These are phyloP conservation scores for Candida ortonii DNA, from an alignment of 805 yeast genomes.

Conservation along the genomic window DNA sequence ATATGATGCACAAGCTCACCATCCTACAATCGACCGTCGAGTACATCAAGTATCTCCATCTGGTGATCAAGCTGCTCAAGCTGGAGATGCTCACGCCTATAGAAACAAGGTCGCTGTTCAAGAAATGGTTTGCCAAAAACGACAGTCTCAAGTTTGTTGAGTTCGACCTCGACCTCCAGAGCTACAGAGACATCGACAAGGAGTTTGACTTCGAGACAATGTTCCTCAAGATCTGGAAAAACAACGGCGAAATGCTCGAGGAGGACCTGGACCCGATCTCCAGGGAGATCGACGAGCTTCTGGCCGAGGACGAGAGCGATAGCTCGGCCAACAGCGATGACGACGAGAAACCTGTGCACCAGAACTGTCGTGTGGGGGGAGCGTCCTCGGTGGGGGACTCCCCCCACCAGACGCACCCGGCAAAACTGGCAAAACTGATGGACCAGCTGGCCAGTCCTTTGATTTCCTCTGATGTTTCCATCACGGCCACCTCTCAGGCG, in stretches of 20 bases:
- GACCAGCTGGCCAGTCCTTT: slow-evolving; percentile 23
- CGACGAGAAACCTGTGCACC: slow-evolving; percentile 6
- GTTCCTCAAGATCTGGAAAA: slow-evolving; percentile 29
- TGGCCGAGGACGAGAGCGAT: slow-evolving; percentile 3
- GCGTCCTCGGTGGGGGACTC: too few species aligned
- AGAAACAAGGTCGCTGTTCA: slow-evolving; percentile 22
- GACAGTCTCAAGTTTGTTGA: slow-evolving; percentile 46
- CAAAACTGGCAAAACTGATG: slow-evolving; percentile 3
- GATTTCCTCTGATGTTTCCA: slow-evolving; percentile 16
- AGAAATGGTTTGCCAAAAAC: slow-evolving; percentile 33
- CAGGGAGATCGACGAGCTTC: slow-evolving; percentile 18
- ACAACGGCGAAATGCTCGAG: slow-evolving; percentile 25
- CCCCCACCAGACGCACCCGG: slow-evolving; percentile 1
- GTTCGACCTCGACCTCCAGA: slow-evolving; percentile 56
- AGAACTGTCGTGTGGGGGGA: too few species aligned
- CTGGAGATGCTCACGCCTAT: slow-evolving; percentile 36
- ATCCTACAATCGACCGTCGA: slow-evolving; percentile 81
- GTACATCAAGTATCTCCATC: slow-evolving; percentile 68
- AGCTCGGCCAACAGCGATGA: slow-evolving; percentile 6
- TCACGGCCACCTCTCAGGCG: slow-evolving; percentile 2
- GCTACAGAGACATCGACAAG: slow-evolving; percentile 55
- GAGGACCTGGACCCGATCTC: slow-evolving; percentile 29
- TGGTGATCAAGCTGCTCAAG: slow-evolving; percentile 50
- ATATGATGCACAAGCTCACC: slow-evolving; percentile 69
- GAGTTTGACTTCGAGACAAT: slow-evolving; percentile 50